Evolutionary conservation across 2,329 filamentous ascomycete species (phyloP).

Genomic region (Aureobasidium sp.): DNA sequence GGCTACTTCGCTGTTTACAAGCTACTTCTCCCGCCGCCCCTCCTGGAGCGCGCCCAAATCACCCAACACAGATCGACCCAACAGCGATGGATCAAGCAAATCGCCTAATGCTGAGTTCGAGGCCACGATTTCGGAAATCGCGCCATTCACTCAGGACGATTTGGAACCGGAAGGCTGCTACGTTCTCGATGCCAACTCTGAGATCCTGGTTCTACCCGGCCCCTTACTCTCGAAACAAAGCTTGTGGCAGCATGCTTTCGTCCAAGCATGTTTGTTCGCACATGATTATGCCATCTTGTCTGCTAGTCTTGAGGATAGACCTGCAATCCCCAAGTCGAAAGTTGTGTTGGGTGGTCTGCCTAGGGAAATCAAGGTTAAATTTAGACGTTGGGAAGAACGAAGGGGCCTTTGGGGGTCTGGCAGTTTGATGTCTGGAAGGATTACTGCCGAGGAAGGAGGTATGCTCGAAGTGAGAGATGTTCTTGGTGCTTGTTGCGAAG

Average conservation of each 20-base stretch:
- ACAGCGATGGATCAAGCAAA: not conserved
- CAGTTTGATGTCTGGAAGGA: constrained; percentile 24
- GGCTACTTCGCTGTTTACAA: constrained; percentile 15
- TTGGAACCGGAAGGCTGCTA: constrained; percentile 69
- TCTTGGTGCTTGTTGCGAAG: constrained; percentile 14
- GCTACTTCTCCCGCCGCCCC: constrained; percentile 19
- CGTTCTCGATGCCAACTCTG: constrained; percentile 85
- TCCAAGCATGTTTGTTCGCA: constrained; percentile 79
- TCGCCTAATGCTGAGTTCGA: constrained; percentile 21
- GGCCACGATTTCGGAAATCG: constrained; percentile 63
- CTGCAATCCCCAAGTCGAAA: constrained; percentile 38
- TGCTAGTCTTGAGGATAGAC: constrained; percentile 56
- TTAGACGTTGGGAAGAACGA: constrained; percentile 34
- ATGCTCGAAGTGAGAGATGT: constrained; percentile 14
- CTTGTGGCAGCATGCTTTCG: constrained; percentile 53
- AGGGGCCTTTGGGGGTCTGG: constrained; percentile 28
- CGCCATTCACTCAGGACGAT: constrained; percentile 74
- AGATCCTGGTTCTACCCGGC: constrained; percentile 65
- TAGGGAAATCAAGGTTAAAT: constrained; percentile 36
- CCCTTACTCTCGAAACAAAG: constrained; percentile 54
- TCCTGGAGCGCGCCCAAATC: constrained; percentile 32
- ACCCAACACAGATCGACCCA: constrained; percentile 35
- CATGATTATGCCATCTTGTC: constrained; percentile 89
- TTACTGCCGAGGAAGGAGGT: constrained; percentile 3
- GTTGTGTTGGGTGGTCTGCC: constrained; percentile 39